phyloP scores from a whole-genome alignment of 1,139 yeast genomes.

The Suhomyces terraborum region DNA sequence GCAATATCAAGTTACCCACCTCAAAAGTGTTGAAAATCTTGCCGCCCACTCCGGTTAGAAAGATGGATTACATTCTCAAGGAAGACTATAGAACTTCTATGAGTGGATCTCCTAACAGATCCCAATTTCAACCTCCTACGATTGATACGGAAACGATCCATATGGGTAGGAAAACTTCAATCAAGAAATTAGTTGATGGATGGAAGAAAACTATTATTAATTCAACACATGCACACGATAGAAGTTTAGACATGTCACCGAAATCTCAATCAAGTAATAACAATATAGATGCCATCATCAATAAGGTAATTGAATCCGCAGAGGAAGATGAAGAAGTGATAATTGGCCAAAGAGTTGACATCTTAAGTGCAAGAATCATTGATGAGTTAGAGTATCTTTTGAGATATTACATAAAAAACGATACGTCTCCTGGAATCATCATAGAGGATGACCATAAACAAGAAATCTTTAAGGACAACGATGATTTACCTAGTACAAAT shows the following conservation, averaged over 20 bases:
- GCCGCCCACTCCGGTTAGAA: slow-evolving; percentile 71
- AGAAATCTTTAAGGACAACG: slow-evolving; percentile 1
- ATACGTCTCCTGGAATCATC: slow-evolving; percentile 24
- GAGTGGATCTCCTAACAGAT: slow-evolving; percentile 12
- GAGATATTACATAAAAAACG: slow-evolving; percentile 35
- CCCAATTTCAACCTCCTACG: slow-evolving; percentile 8
- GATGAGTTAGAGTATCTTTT: slow-evolving; percentile 64
- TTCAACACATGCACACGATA: slow-evolving; percentile 19
- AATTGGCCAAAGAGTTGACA: slow-evolving; percentile 59
- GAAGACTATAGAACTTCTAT: slow-evolving; percentile 8
- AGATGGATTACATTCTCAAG: slow-evolving; percentile 46
- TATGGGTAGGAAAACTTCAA: slow-evolving; percentile 37
- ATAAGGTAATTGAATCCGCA: slow-evolving; percentile 9
- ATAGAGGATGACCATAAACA: slow-evolving; percentile 24
- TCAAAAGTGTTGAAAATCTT: slow-evolving; percentile 48
- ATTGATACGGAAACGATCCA: slow-evolving; percentile 6
- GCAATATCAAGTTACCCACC: slow-evolving; percentile 50
- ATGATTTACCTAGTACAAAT: slow-evolving; percentile 11
- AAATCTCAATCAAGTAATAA: slow-evolving; percentile 6
- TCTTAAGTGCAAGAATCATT: slow-evolving; percentile 75
- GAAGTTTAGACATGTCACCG: slow-evolving; percentile 9
- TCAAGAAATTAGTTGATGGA: slow-evolving; percentile 43
- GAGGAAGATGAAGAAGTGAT: slow-evolving; percentile 16
- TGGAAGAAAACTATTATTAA: slow-evolving; percentile 37
- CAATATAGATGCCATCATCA: slow-evolving; percentile 12